Evolutionary conservation across 495 filamentous ascomycete genomes (phyloP).

Genomic region (Gamarada debralockiae): DNA sequence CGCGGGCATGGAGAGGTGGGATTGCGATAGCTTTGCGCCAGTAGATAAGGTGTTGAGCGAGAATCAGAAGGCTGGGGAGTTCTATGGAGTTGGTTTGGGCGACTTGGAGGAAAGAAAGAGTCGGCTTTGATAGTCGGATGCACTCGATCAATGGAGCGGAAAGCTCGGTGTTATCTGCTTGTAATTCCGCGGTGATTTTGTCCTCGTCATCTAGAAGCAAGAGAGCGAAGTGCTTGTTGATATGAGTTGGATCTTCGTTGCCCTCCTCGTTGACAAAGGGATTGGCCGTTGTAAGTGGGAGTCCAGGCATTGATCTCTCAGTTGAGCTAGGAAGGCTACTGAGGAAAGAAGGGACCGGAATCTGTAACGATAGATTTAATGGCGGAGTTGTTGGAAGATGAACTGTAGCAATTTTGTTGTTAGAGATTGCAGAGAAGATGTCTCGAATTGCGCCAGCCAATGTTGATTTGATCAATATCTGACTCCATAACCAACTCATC

Average conservation of each 20-base stretch:
- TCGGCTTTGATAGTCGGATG: slow-evolving; percentile 77
- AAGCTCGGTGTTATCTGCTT: slow-evolving; percentile 66
- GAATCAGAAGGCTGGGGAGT: slow-evolving; percentile 72
- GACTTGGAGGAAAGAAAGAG: slow-evolving; percentile 68
- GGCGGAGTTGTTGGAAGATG: slow-evolving; percentile 40
- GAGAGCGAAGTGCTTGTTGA: slow-evolving; percentile 82
- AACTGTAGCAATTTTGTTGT: slow-evolving; percentile 70
- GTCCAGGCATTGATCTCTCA: slow-evolving; percentile 62
- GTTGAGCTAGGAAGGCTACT: slow-evolving; percentile 64
- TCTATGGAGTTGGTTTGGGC: slow-evolving; percentile 68
- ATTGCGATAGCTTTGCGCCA: slow-evolving; percentile 92
- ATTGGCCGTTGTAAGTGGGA: slow-evolving; percentile 84
- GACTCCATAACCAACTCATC: slow-evolving; percentile 56
- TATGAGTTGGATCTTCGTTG: slow-evolving; percentile 52
- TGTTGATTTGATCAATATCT: slow-evolving; percentile 72
- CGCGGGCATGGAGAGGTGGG: slow-evolving; percentile 81
- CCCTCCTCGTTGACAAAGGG: slow-evolving; percentile 64
- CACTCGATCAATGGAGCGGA: slow-evolving; percentile 75
- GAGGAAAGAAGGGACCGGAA: slow-evolving; percentile 74
- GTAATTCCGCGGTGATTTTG: slow-evolving; percentile 77
- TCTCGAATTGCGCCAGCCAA: slow-evolving; percentile 79
- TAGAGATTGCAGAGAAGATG: slow-evolving; percentile 75
- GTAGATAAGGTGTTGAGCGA: slow-evolving; percentile 89
- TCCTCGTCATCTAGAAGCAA: slow-evolving; percentile 82
- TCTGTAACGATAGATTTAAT: slow-evolving; percentile 74